Conservation (phyloP, 164 flowering plant species). For the Chimonanthus salicifolius region DNA sequence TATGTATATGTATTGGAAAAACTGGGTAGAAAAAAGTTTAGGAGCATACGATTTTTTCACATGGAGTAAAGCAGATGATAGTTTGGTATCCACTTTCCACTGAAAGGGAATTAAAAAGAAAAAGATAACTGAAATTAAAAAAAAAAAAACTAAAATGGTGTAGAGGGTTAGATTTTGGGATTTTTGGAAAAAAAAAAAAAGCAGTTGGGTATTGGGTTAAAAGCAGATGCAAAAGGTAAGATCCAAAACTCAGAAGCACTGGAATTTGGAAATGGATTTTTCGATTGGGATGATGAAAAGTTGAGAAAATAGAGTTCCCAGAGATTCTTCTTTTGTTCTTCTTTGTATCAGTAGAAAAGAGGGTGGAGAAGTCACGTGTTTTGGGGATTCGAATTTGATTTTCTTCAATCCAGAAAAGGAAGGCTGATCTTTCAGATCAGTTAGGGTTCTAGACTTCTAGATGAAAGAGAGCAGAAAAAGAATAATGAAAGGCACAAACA, state of each 20-base stretch:
- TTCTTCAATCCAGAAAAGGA: neutral
- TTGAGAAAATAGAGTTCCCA: too few relatives aligned
- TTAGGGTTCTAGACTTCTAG: neutral
- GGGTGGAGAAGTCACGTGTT: neutral
- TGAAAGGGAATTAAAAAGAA: neutral
- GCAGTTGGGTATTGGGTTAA: neutral
- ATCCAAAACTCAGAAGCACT: neutral
- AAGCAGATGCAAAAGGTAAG: neutral
- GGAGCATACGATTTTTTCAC: neutral
- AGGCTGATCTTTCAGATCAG: neutral
- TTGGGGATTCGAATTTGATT: neutral
- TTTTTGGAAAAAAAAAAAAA: neutral
- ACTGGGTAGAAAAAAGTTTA: neutral
- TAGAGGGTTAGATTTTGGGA: neutral
- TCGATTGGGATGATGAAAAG: too few relatives aligned
- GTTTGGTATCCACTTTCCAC: neutral
- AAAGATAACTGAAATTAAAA: neutral
- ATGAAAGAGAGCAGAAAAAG: neutral
- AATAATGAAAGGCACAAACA: neutral
- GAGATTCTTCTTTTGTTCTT: neutral
- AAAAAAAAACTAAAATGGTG: neutral
- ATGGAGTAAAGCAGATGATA: neutral
- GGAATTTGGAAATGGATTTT: neutral
- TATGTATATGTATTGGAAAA: neutral
- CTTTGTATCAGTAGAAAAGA: neutral